phyloP scores from a whole-genome alignment of 2,329 filamentous ascomycete genomes.

The Aurifilum marmelostoma region DNA sequence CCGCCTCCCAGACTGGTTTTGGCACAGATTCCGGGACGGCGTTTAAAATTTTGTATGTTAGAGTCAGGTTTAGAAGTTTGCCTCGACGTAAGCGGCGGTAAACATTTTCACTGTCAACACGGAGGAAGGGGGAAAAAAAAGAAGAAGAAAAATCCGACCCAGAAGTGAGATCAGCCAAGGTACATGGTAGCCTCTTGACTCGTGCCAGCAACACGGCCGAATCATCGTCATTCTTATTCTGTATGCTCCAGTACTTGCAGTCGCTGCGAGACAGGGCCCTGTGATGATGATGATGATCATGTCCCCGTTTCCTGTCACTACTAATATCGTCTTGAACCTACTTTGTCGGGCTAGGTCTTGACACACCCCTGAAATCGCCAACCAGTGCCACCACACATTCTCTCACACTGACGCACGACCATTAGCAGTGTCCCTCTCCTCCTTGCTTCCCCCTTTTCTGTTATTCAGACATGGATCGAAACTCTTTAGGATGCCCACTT shows the following conservation, averaged over 20 bases:
- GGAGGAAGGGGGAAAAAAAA: too few relatives aligned
- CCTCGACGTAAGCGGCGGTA: slow-evolving; percentile 8
- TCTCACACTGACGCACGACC: too few relatives aligned
- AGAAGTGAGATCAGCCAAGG: slow-evolving; percentile 3
- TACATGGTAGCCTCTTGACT: background rate
- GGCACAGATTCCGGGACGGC: background rate
- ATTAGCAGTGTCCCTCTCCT: too few relatives aligned
- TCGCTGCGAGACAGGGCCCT: too few relatives aligned
- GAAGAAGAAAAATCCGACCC: background rate
- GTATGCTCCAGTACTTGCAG: background rate
- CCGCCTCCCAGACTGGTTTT: background rate
- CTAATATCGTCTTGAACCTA: background rate
- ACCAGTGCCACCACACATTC: too few relatives aligned
- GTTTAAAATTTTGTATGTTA: background rate
- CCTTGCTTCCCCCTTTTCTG: background rate
- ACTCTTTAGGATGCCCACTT: background rate
- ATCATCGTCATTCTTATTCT: background rate
- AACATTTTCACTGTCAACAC: background rate
- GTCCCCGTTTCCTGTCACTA: background rate
- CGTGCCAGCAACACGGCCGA: background rate
- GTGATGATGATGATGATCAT: background rate
- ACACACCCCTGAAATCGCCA: background rate
- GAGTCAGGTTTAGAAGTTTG: background rate
- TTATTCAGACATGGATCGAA: background rate
- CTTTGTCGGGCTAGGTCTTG: background rate